phyloP scores from a whole-genome alignment of 768 basidiomycete species.

The Leccinum subgranulosum region DNA sequence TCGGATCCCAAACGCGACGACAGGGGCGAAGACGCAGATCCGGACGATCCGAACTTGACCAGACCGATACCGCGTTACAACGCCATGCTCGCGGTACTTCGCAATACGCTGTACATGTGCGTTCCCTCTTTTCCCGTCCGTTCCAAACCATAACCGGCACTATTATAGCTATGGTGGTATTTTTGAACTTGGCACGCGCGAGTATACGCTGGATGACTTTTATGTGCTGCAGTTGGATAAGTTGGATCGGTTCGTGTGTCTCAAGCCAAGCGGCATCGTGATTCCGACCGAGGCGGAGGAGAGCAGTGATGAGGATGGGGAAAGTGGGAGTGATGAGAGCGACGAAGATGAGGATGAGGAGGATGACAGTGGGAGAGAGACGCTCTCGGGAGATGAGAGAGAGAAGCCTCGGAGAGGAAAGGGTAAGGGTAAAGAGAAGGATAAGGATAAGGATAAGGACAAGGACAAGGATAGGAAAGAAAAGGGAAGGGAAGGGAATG shows the following conservation, averaged over 20 bases:
- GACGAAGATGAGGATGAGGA: slow-evolving; percentile 51
- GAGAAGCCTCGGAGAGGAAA: slow-evolving; percentile 1
- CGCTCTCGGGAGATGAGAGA: slow-evolving; percentile 11
- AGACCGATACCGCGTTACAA: slow-evolving; percentile 78
- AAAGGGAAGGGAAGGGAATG: slow-evolving; percentile 22
- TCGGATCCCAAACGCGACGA: slow-evolving; percentile 11
- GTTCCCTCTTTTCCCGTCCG: slow-evolving; percentile 18
- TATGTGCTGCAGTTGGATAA: slow-evolving; percentile 79
- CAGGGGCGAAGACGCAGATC: slow-evolving; percentile 41
- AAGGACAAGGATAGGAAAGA: neutral
- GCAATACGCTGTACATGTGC: slow-evolving; percentile 84
- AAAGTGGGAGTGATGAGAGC: slow-evolving; percentile 56
- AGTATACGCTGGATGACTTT: slow-evolving; percentile 91
- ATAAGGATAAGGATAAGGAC: neutral
- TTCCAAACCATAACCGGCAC: neutral
- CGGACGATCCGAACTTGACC: slow-evolving; percentile 63
- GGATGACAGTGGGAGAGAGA: slow-evolving; percentile 17
- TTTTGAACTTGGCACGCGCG: slow-evolving; percentile 74
- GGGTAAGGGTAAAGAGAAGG: neutral
- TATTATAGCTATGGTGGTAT: slow-evolving; percentile 78
- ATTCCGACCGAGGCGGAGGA: slow-evolving; percentile 62
- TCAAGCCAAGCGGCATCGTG: slow-evolving; percentile 62
- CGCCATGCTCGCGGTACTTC: slow-evolving; percentile 80
- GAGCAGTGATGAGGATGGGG: slow-evolving; percentile 60
- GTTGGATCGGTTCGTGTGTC: slow-evolving; percentile 70